Evolutionary conservation across 352 stramenopile genomes (phyloP).

Genomic region (Thraustotheca clavata): DNA sequence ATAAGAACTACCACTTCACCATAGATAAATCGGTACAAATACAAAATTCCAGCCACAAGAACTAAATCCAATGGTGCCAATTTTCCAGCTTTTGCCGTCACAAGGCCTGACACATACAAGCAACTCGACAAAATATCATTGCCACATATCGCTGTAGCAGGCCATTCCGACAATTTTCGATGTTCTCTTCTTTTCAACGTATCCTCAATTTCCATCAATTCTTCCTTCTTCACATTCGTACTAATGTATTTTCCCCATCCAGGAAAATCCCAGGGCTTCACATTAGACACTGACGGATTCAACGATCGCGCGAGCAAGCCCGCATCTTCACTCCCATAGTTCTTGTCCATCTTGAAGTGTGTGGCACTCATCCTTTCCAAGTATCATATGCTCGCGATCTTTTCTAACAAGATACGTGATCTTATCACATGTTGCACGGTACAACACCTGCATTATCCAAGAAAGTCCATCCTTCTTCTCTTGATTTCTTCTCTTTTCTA

Average conservation of each 20-base stretch:
- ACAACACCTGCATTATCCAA: too few relatives aligned
- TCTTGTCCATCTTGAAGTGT: too few relatives aligned
- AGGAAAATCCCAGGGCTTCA: constrained; percentile 81
- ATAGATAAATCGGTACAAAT: constrained; percentile 91
- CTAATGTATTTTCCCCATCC: constrained; percentile 66
- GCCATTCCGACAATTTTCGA: constrained; percentile 86
- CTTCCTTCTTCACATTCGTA: constrained; percentile 44
- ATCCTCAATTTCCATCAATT: constrained; percentile 61
- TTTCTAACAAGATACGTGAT: too few relatives aligned
- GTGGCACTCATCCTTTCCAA: too few relatives aligned
- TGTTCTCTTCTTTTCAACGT: constrained; percentile 61
- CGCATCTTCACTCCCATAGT: background rate
- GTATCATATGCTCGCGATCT: too few relatives aligned
- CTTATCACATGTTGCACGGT: too few relatives aligned
- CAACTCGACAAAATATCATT: constrained; percentile 94
- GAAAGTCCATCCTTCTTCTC: too few relatives aligned
- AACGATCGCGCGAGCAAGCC: background rate
- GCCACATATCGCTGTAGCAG: constrained; percentile 91
- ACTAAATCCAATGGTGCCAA: constrained; percentile 84
- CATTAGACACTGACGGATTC: background rate
- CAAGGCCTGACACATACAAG: constrained; percentile 83
- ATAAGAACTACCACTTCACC: constrained; percentile 86
- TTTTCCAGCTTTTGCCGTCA: constrained; percentile 83
- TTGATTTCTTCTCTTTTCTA: too few relatives aligned
- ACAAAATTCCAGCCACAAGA: constrained; percentile 84